Conservation (phyloP, 495 filamentous ascomycete genomes). For the Penicillium lagena region DNA sequence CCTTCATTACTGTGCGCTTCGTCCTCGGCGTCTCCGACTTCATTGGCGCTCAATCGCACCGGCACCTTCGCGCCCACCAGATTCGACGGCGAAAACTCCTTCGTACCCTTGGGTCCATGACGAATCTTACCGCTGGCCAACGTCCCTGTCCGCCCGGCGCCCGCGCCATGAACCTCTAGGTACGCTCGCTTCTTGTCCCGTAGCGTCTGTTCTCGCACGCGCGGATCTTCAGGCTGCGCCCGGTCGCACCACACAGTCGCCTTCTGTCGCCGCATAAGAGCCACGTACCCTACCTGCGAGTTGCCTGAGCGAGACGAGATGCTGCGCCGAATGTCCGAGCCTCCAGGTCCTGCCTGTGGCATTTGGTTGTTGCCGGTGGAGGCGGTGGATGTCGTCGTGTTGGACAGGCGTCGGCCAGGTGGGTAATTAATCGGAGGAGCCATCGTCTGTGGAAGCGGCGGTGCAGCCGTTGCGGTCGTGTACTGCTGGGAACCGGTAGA, state of each 20-base stretch:
- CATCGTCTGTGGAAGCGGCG: slow-evolving; percentile 21
- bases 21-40: slow-evolving; percentile 84
- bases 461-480: slow-evolving; percentile 15
- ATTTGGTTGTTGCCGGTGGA: slow-evolving; percentile 41
- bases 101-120: slow-evolving; percentile 64
- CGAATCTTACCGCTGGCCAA: slow-evolving; percentile 70
- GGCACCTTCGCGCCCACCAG: slow-evolving; percentile 76
- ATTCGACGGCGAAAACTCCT: slow-evolving; percentile 67
- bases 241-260: slow-evolving; percentile 99
- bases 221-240: slow-evolving; percentile 85
- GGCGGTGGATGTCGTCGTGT: slow-evolving; percentile 63
- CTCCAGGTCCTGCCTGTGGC: slow-evolving; percentile 35
- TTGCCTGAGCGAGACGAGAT: slow-evolving; percentile 56
- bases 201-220: slow-evolving; percentile 69
- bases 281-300: slow-evolving; percentile 75
- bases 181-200: slow-evolving; percentile 79
- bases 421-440: slow-evolving; percentile 22
- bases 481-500: slow-evolving; percentile 23
- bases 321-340: slow-evolving; percentile 65
- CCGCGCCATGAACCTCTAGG: slow-evolving; percentile 65
- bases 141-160: slow-evolving; percentile 46
- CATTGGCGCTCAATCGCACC: slow-evolving; percentile 84
- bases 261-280: slow-evolving; percentile 90
- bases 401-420: slow-evolving; percentile 61
- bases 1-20: slow-evolving; percentile 48